phyloP scores from a whole-genome alignment of 805 yeast genomes.

The Blastobotrys peoriensis region DNA sequence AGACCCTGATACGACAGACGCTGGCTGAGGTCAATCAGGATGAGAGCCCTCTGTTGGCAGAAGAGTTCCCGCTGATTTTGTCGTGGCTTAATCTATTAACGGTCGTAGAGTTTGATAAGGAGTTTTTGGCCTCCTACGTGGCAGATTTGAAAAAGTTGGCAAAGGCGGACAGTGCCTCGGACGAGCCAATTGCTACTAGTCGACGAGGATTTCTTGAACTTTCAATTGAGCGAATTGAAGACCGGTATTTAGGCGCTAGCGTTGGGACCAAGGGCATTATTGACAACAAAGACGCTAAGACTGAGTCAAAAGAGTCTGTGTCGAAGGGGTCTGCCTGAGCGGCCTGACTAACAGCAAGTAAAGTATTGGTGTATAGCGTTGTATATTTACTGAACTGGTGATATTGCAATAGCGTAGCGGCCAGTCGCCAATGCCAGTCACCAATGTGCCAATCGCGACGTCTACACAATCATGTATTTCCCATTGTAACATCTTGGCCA shows the following conservation, averaged over 20 bases:
- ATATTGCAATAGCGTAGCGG: no score
- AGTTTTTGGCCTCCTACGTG: conserved; percentile 29
- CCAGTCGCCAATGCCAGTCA: no score
- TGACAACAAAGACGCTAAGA: no score
- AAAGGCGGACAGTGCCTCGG: conserved; percentile 13
- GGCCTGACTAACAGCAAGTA: no score
- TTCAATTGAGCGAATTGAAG: conserved; percentile 14
- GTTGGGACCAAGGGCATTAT: no score
- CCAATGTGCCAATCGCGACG: no score
- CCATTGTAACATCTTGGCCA: no score
- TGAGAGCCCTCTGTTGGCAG: conserved; percentile 13
- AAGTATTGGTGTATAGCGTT: no score
- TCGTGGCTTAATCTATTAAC: conserved; percentile 52
- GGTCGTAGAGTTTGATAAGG: conserved; percentile 32
- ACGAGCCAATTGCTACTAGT: not conserved
- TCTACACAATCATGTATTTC: no score
- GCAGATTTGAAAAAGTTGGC: conserved; percentile 27
- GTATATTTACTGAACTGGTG: no score
- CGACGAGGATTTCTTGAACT: conserved; percentile 8
- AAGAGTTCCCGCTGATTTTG: conserved; percentile 38
- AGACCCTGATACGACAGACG: conserved; percentile 33
- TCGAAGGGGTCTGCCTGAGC: no score
- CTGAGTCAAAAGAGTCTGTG: no score
- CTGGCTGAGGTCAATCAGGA: conserved; percentile 17
- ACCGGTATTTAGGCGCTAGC: conserved; percentile 6